Conservation (phyloP, 2,329 filamentous ascomycete genomes). For the Taxawa tesnikishii region DNA sequence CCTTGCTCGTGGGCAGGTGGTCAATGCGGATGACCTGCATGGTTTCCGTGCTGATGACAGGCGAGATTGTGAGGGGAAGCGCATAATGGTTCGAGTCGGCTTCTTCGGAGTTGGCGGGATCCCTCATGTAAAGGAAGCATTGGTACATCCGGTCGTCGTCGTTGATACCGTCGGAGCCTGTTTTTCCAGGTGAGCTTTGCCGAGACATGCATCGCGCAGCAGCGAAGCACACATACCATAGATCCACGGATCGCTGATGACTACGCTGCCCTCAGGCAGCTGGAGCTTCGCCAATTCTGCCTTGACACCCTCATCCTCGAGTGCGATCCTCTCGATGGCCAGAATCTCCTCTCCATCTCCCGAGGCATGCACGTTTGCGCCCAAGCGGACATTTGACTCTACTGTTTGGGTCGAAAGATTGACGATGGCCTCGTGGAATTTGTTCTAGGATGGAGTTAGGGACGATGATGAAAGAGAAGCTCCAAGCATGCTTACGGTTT, state of each 20-base stretch:
- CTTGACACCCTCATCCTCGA: constrained; percentile 43
- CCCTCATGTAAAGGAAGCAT: constrained; percentile 55
- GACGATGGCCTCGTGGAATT: constrained; percentile 49
- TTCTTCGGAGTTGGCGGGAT: constrained; percentile 46
- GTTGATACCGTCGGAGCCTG: constrained; percentile 32
- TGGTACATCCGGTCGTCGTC: constrained; percentile 43
- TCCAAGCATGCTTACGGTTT: constrained; percentile 35
- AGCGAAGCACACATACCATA: constrained; percentile 35
- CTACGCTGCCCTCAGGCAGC: constrained; percentile 42
- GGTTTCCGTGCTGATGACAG: constrained; percentile 50
- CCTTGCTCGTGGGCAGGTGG: constrained; percentile 53
- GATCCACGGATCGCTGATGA: constrained; percentile 57
- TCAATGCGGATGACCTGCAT: constrained; percentile 59
- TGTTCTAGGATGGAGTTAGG: constrained; percentile 31
- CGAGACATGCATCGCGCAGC: not conserved
- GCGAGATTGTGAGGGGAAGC: constrained; percentile 53
- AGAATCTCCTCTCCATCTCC: constrained; percentile 48
- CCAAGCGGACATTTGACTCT: constrained; percentile 46
- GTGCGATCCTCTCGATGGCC: constrained; percentile 43
- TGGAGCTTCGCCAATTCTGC: constrained; percentile 48
- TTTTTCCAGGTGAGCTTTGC: not conserved
- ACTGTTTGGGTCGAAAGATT: constrained; percentile 40
- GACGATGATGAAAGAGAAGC: not conserved
- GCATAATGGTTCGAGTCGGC: constrained; percentile 59
- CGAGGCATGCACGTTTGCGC: constrained; percentile 44